Base-by-base conservation (phyloP, 2,329 filamentous ascomycete genomes). In the Colletotrichum incanum region DNA sequence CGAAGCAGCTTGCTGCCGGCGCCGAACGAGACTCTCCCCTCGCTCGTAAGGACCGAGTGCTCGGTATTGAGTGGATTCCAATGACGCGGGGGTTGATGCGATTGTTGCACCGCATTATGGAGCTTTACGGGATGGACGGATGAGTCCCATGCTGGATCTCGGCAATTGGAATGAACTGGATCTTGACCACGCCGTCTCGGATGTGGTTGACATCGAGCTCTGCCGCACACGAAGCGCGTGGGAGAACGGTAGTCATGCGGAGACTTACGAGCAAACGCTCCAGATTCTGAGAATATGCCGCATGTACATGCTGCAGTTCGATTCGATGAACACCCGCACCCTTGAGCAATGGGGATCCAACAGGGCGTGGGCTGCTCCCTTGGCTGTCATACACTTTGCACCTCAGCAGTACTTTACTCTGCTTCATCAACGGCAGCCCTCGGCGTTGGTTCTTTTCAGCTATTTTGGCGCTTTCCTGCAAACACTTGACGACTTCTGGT, bases 101-200 rank as follows among this genome's bases (percentile, higher is more conserved):
- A 58, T 77, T 6, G 34, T 76, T 6, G 39, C 3, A 4, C 74
- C 73, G 4, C 54, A 62, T 2, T 64, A 75, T 26, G 56, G 67
- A 0, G 26, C n/a, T 23, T 12, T 77, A 11, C 61, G 62, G 5
- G 37, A 43, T 12, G 67, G 75, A 0, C 74, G 65, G 2, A 45
- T 77, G 60, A 41, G 20, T 0, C 9, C 14, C 1, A 5, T 76
- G 6, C 20, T 73, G 26, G 55, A 45, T 34, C 28, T 74, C 3
- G 75, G 75, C 6, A 75, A 76, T 28, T 77, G 75, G 75, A 20
- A 59, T 3, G 71, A 76, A 2, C 18, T 77, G 34, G 65, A 73
- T 12, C 68, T 67, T 0, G 74, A 61, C 5, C 9, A 26, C 2
- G 26, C 28, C 16, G 18, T 43, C 14, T 31, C 58, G 20, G 58